Evolutionary conservation across 23 red algal species (phyloP).

Genomic region (Gracilaria caudata): DNA sequence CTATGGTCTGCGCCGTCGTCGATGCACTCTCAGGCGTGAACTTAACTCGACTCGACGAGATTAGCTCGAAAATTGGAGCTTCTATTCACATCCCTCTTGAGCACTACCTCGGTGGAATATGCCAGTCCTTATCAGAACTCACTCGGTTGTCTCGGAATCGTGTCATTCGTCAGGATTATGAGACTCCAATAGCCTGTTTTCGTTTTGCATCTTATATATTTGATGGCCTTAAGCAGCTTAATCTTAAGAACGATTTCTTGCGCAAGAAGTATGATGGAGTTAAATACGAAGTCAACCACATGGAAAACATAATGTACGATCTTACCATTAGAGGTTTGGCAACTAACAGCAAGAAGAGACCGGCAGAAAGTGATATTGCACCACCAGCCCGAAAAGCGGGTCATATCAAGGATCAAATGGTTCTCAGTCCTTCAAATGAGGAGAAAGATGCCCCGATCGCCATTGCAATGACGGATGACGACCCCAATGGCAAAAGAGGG

Average conservation of each 20-base stretch:
- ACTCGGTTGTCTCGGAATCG: slow-evolving; percentile 75
- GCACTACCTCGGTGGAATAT: slow-evolving; percentile 83
- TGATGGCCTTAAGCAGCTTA: slow-evolving; percentile 78
- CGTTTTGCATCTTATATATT: slow-evolving; percentile 66
- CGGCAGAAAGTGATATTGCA: slow-evolving; percentile 20
- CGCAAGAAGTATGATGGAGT: slow-evolving; percentile 85
- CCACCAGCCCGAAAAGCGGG: background rate
- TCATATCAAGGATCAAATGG: background rate
- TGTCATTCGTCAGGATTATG: slow-evolving; percentile 75
- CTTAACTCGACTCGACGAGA: slow-evolving; percentile 18
- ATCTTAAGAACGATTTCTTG: slow-evolving; percentile 91
- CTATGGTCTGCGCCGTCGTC: slow-evolving; percentile 34
- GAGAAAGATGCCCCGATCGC: background rate
- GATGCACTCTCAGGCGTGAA: slow-evolving; percentile 7
- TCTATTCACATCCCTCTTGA: slow-evolving; percentile 60
- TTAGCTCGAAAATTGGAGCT: slow-evolving; percentile 27
- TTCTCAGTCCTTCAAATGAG: slow-evolving; percentile 15
- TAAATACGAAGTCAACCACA: slow-evolving; percentile 86
- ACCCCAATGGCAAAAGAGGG: background rate
- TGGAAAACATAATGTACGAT: slow-evolving; percentile 85
- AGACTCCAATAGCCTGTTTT: slow-evolving; percentile 37
- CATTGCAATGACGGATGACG: background rate
- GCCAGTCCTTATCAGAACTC: slow-evolving; percentile 68
- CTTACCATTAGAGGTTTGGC: slow-evolving; percentile 74
- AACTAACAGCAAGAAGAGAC: slow-evolving; percentile 21